These are phyloP conservation scores for Epichloe gansuensis DNA, from an alignment of 2,329 filamentous ascomycete genomes.

Conservation along the genomic window DNA sequence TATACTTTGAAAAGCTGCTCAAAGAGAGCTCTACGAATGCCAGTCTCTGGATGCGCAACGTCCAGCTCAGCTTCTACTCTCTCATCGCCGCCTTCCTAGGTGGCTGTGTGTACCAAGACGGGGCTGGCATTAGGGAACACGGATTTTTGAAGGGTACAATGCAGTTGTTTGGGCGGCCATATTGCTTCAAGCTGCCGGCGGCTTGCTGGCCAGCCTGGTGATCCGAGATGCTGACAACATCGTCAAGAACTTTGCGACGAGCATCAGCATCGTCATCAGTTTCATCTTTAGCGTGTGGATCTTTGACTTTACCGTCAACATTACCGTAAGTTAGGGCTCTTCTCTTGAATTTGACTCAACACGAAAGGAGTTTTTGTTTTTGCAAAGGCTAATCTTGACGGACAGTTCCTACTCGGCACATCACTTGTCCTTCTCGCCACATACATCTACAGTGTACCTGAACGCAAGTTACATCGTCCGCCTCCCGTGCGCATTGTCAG, in stretches of 20 bases:
- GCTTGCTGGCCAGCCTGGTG: slow-evolving; percentile 52
- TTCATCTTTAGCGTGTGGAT: slow-evolving; percentile 76
- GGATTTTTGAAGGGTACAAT: slow-evolving; percentile 96
- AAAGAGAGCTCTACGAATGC: slow-evolving; percentile 68
- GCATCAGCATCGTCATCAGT: slow-evolving; percentile 80
- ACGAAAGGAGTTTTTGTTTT: not conserved
- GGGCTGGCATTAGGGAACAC: slow-evolving; percentile 65
- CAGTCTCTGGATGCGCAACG: slow-evolving; percentile 87
- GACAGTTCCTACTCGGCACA: slow-evolving; percentile 72
- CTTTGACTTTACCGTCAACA: slow-evolving; percentile 66
- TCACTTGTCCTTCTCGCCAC: slow-evolving; percentile 67
- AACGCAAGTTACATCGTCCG: slow-evolving; percentile 43
- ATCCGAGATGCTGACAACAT: slow-evolving; percentile 50
- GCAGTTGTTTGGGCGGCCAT: slow-evolving; percentile 82
- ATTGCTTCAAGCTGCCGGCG: slow-evolving; percentile 68
- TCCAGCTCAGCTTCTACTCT: slow-evolving; percentile 90
- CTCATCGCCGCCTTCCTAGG: slow-evolving; percentile 79
- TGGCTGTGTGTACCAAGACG: slow-evolving; percentile 79
- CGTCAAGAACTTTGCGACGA: slow-evolving; percentile 86
- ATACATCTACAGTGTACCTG: slow-evolving; percentile 67
- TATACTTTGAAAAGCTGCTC: slow-evolving; percentile 83
- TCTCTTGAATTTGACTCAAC: not conserved
- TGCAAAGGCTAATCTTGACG: not conserved
- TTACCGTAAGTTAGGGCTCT: slow-evolving; percentile 45
- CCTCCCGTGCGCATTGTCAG: slow-evolving; percentile 56